A percentile compares a stretch with the other conserved stretches of the same genome.
phyloP scores from a whole-genome alignment of 805 yeast genomes.

The Naumovozyma baii region DNA sequence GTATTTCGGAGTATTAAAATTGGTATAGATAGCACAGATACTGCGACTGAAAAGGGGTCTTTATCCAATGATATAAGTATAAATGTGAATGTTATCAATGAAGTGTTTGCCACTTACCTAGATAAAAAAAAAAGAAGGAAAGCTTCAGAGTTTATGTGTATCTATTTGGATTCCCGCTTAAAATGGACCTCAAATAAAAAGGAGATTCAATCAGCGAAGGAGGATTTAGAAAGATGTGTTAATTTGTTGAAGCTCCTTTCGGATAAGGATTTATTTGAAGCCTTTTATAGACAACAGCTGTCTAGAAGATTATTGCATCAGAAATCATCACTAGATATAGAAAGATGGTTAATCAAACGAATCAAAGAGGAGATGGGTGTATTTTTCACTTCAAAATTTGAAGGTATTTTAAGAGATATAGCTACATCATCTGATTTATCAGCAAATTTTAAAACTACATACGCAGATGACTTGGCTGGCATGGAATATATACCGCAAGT shows the following conservation, averaged over 20 bases:
- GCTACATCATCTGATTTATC: conserved; percentile 41
- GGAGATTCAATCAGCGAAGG: conserved; percentile 27
- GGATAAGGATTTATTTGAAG: conserved; percentile 82
- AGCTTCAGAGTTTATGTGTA: conserved; percentile 45
- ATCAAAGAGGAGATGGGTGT: conserved; percentile 71
- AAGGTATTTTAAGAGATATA: conserved; percentile 81
- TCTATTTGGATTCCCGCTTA: conserved; percentile 49
- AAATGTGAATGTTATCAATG: neutral
- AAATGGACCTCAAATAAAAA: conserved; percentile 39
- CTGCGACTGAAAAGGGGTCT: no score
- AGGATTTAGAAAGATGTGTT: conserved; percentile 44
- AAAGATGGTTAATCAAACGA: conserved; percentile 55
- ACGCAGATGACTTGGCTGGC: conserved; percentile 9
- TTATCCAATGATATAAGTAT: neutral
- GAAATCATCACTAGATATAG: conserved; percentile 48
- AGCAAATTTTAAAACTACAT: conserved; percentile 3
- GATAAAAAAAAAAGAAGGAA: conserved; percentile 28
- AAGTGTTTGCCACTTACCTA: conserved; percentile 22
- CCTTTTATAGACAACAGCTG: conserved; percentile 72
- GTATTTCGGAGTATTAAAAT: conserved; percentile 43
- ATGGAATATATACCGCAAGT: conserved; percentile 42
- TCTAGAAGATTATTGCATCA: conserved; percentile 65
- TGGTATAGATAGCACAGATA: conserved; percentile 17
- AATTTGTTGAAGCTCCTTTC: conserved; percentile 55
- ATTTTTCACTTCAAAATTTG: conserved; percentile 66